phyloP scores from a whole-genome alignment of 1,139 yeast genomes.

The Saccharomyces hybrid region DNA sequence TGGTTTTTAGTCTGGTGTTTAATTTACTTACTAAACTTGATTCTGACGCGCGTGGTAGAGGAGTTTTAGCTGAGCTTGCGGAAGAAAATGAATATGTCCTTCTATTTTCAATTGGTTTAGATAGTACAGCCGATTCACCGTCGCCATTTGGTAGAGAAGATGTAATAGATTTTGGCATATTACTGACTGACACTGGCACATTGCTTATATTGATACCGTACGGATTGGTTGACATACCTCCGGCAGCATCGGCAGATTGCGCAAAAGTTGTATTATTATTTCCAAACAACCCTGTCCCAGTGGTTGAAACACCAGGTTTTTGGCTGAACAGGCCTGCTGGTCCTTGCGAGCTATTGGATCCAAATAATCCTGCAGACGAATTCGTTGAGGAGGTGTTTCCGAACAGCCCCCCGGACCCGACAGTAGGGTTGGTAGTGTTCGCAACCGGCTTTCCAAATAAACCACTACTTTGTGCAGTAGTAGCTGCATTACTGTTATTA shows the following conservation, averaged over 20 bases:
- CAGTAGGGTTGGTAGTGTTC: conserved; percentile 8
- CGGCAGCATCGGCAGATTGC: not conserved
- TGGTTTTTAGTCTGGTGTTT: conserved; percentile 29
- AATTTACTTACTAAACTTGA: conserved; percentile 32
- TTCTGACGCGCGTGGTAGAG: conserved; percentile 15
- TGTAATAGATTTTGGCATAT: conserved; percentile 36
- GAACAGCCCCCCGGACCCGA: conserved; percentile 6
- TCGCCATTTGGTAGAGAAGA: not conserved
- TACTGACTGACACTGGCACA: conserved; percentile 23
- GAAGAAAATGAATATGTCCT: conserved; percentile 21
- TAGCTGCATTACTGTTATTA: conserved; percentile 1
- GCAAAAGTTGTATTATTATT: conserved; percentile 3
- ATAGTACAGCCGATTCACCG: not conserved
- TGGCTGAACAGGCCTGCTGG: not conserved
- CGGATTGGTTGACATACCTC: conserved; percentile 18
- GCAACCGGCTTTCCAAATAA: conserved; percentile 11
- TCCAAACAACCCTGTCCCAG: conserved; percentile 6
- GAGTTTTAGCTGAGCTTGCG: conserved; percentile 9
- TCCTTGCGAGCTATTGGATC: conserved; percentile 8
- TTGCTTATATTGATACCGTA: conserved; percentile 28
- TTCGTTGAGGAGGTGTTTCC: conserved; percentile 7
- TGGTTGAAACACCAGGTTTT: not conserved
- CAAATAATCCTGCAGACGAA: conserved; percentile 8
- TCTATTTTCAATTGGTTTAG: conserved; percentile 6
- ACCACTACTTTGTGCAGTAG: conserved; percentile 6